Percentiles rank a stretch among this genome's conserved stretches.
These are phyloP conservation scores for Lactarius evosmus DNA, from an alignment of 768 basidiomycete genomes.

Conservation along the genomic window DNA sequence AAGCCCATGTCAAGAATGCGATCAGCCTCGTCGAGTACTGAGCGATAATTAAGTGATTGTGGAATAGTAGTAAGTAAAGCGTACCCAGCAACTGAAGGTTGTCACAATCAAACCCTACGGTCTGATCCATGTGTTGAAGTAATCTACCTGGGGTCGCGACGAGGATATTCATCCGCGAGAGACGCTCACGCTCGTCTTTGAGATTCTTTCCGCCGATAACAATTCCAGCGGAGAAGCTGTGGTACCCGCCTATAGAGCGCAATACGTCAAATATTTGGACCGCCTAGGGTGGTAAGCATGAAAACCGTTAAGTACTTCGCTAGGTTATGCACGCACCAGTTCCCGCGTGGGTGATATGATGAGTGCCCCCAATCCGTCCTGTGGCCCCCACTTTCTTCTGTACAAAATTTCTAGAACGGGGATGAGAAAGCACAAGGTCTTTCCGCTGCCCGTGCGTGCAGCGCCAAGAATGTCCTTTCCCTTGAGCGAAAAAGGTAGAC, in stretches of 20 bases:
- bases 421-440: conserved; percentile 70
- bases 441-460: conserved; percentile 69
- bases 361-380: conserved; percentile 79
- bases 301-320: conserved; percentile 10
- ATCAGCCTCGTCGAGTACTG: conserved; percentile 96
- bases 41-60: neutral
- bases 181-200: conserved; percentile 85
- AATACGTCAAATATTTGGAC: conserved; percentile 98
- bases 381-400: conserved; percentile 65
- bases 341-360: conserved; percentile 95
- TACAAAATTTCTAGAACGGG: conserved; percentile 65
- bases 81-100: conserved; percentile 87
- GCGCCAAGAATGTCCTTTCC: conserved; percentile 66
- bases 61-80: conserved; percentile 32
- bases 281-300: conserved; percentile 49
- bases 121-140: conserved; percentile 98
- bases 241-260: conserved; percentile 87
- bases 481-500: conserved; percentile 58
- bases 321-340: conserved; percentile 51
- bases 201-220: conserved; percentile 96
- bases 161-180: conserved; percentile 96
- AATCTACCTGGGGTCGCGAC: conserved; percentile 95
- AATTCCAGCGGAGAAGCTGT: conserved; percentile 89
- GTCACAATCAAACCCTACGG: conserved; percentile 87
- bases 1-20: conserved; percentile 97